These are phyloP conservation scores for Drechslerella dactyloides DNA, from an alignment of 2,329 filamentous ascomycete species.

Conservation along the genomic window DNA sequence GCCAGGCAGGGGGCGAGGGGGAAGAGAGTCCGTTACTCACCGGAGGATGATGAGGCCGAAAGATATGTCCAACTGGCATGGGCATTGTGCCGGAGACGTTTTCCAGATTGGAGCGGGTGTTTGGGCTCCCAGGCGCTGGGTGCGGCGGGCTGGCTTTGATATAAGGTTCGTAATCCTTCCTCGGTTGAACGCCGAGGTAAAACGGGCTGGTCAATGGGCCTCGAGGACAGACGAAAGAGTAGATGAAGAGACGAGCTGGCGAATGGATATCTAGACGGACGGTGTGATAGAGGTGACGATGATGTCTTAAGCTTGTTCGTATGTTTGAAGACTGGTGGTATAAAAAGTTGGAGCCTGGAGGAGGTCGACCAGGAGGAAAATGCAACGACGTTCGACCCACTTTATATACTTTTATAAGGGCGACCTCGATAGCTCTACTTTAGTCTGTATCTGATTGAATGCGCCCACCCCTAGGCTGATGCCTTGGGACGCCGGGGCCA, in stretches of 20 bases:
- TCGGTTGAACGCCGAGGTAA: not conserved
- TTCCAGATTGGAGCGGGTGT: not conserved
- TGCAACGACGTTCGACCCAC: slow-evolving; percentile 7
- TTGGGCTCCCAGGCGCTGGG: slow-evolving; percentile 1
- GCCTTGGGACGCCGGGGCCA: slow-evolving; percentile 29
- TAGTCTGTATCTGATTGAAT: slow-evolving; percentile 17
- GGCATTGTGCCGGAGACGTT: slow-evolving; percentile 22
- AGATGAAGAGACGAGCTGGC: too few relatives aligned
- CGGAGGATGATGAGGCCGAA: slow-evolving; percentile 41
- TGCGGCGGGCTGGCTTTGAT: not conserved
- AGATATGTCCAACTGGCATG: slow-evolving; percentile 41
- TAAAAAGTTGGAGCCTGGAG: not conserved
- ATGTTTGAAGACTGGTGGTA: not conserved
- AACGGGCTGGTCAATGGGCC: not conserved
- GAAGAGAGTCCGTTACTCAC: slow-evolving; percentile 18
- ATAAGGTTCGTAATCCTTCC: slow-evolving; percentile 3
- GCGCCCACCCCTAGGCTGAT: slow-evolving; percentile 8
- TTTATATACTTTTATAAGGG: slow-evolving; percentile 34
- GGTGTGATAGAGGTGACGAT: not conserved
- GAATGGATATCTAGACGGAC: not conserved
- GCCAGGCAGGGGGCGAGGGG: not conserved
- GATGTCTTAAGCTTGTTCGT: not conserved
- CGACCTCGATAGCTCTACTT: slow-evolving; percentile 19
- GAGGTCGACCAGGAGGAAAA: not conserved
- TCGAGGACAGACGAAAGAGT: too few relatives aligned